Conservation (phyloP, 208 protist species). For the Trypanosomatidae sp. region DNA sequence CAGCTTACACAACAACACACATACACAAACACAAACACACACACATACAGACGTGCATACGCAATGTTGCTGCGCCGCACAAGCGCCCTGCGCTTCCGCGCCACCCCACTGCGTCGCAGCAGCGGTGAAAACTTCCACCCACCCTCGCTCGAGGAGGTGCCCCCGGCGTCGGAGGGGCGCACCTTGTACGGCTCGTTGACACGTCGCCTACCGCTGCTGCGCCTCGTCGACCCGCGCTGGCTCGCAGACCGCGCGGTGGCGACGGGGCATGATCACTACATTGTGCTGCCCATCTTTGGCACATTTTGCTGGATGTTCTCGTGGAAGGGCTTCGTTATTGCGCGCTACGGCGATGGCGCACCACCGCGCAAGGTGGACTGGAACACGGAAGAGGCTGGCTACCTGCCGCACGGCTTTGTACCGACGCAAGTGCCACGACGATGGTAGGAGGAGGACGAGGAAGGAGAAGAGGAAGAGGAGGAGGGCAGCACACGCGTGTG, state of each 20-base stretch:
- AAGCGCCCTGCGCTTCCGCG: conserved; percentile 26
- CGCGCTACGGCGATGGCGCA: conserved; percentile 70
- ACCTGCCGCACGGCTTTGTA: conserved; percentile 58
- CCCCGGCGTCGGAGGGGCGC: conserved; percentile 27
- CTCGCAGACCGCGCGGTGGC: conserved; percentile 84
- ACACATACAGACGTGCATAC: conserved; percentile 10
- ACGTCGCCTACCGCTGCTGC: conserved; percentile 29
- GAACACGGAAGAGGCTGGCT: conserved; percentile 77
- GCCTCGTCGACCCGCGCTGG: conserved; percentile 84
- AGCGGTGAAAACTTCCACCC: conserved; percentile 77
- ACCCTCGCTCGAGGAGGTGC: conserved; percentile 68
- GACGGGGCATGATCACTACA: conserved; percentile 77
- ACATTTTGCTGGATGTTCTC: conserved; percentile 77
- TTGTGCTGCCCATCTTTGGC: conserved; percentile 68
- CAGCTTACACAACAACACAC: background rate
- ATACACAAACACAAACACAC: background rate
- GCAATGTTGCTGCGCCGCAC: too few species aligned
- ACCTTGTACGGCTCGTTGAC: conserved; percentile 78
- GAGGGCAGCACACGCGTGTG: too few species aligned
- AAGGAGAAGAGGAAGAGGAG: too few species aligned
- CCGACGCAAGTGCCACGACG: conserved; percentile 60
- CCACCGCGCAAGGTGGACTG: conserved; percentile 78
- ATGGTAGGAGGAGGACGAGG: too few species aligned
- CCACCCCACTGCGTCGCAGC: too few species aligned
- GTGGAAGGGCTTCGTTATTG: conserved; percentile 63